Percentiles rank a stretch among this genome's conserved stretches.
phyloP scores from a whole-genome alignment of 2,329 filamentous ascomycete genomes.

The Chaetothyriales sp. region DNA sequence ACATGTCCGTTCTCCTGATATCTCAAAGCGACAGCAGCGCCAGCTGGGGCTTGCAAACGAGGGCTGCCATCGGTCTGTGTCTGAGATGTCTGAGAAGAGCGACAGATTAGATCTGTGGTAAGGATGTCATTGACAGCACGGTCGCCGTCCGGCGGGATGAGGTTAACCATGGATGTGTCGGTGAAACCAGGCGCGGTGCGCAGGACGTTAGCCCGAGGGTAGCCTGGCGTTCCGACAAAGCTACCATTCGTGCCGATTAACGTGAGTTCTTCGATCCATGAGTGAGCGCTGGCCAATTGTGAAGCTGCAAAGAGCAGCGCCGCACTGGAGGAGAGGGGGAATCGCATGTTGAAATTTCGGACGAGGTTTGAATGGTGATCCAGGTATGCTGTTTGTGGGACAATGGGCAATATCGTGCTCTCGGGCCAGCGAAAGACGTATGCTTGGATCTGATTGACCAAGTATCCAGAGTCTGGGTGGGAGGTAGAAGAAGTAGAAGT shows the following conservation, averaged over 20 bases:
- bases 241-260: constrained; percentile 60
- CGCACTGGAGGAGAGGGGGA: background rate
- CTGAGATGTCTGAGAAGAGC: constrained; percentile 45
- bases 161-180: constrained; percentile 47
- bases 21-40: constrained; percentile 51
- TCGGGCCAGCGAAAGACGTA: constrained; percentile 5
- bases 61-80: constrained; percentile 48
- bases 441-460: background rate
- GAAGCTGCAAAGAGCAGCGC: constrained; percentile 2
- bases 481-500: background rate
- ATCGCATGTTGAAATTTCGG: constrained; percentile 1
- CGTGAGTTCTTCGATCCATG: constrained; percentile 67
- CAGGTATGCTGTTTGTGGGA: constrained; percentile 9
- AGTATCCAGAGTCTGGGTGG: background rate
- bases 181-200: constrained; percentile 43
- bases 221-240: constrained; percentile 58
- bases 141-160: constrained; percentile 44
- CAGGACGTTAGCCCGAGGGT: constrained; percentile 54
- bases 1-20: constrained; percentile 70
- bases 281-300: constrained; percentile 43
- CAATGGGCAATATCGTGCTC: background rate
- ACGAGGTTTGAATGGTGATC: background rate
- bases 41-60: constrained; percentile 45
- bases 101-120: constrained; percentile 47
- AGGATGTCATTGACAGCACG: constrained; percentile 35